These are phyloP conservation scores for Xylariaceae sp. DNA, from an alignment of 2,329 filamentous ascomycete genomes.

Conservation along the genomic window DNA sequence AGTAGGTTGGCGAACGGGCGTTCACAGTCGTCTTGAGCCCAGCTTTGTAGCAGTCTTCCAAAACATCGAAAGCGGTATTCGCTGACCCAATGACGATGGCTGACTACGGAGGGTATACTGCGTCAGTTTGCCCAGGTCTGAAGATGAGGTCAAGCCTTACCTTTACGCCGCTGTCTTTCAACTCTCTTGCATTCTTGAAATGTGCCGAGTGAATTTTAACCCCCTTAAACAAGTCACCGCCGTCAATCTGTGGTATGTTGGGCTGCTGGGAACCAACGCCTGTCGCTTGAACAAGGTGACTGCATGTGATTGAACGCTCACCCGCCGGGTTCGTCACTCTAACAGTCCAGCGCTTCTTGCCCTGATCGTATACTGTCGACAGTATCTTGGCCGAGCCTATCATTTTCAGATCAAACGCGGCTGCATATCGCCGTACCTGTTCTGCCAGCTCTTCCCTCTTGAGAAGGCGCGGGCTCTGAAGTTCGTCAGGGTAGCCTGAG, in stretches of 20 bases:
- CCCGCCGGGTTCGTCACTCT: constrained; percentile 12
- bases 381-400: constrained; percentile 24
- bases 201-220: constrained; percentile 20
- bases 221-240: constrained; percentile 19
- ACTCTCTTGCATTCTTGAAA: constrained; percentile 16
- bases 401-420: constrained; percentile 28
- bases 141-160: too few relatives aligned
- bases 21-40: constrained; percentile 31
- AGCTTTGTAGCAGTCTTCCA: constrained; percentile 28
- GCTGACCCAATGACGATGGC: constrained; percentile 34
- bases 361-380: constrained; percentile 20
- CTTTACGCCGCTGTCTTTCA: constrained; percentile 5
- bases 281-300: constrained; percentile 24
- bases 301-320: constrained; percentile 6
- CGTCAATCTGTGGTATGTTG: constrained; percentile 18
- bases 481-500: constrained; percentile 10
- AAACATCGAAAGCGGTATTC: constrained; percentile 39
- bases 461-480: constrained; percentile 15
- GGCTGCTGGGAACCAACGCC: constrained; percentile 19
- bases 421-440: constrained; percentile 22
- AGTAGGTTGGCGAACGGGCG: constrained; percentile 30
- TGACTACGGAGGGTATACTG: constrained; percentile 9
- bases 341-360: constrained; percentile 22
- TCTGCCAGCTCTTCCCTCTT: constrained; percentile 20
- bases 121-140: too few relatives aligned